Evolutionary conservation across 805 yeast species (phyloP), one percentile per base, ranked within the genome.

Genomic region (Lipomyces sp.): DNA sequence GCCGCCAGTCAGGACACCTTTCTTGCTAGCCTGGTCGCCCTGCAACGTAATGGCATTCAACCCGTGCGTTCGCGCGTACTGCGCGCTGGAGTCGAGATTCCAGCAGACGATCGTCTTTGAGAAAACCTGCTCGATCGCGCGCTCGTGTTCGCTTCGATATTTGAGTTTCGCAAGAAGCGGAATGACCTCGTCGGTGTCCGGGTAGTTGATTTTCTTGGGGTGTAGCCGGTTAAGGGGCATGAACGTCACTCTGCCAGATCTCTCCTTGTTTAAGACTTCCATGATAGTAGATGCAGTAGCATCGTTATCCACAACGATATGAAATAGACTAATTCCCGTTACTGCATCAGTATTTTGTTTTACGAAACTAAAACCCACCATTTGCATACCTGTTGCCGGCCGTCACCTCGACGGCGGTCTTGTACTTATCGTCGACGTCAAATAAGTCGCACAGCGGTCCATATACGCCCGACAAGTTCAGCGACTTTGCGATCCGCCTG

Each of bases 1-100:
- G 43, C 98, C 98, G 68, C 98, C 98, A 22, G 87, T 81, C 39
- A 93, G 67, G 1, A 84, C 85, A 67, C 98, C 98, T 58, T 75
- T 79, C 41, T 80, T 81, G 60, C 87, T 95, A 43, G 87, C 87
- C 57, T 87, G 74, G 65, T 93, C 98, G 59, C 98, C 98, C 66
- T 87, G 95, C 16, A 91, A 70, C 0, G 98, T 93, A 14, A 93
- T 84, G 0, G 95, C 86, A 60, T 79, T 82, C 22, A 90, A 68
- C 28, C 79, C 77, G 64, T 73, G 78, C 8, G 71, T 67, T 41
- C 78, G 77, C 0, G 95, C 82, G 26, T 85, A 69, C 58, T 81
- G 83, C 2, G 82, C 73, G 2, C 95, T 95, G 28, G 75, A 73
- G 42, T 77, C 81, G 40, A 91, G 68, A 55, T 83, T 81, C 50